A percentile compares a stretch with the other conserved stretches of the same genome.
Evolutionary conservation across 1,139 yeast genomes (phyloP).

Genomic region (Zhuliangozyma parablackwelliae): DNA sequence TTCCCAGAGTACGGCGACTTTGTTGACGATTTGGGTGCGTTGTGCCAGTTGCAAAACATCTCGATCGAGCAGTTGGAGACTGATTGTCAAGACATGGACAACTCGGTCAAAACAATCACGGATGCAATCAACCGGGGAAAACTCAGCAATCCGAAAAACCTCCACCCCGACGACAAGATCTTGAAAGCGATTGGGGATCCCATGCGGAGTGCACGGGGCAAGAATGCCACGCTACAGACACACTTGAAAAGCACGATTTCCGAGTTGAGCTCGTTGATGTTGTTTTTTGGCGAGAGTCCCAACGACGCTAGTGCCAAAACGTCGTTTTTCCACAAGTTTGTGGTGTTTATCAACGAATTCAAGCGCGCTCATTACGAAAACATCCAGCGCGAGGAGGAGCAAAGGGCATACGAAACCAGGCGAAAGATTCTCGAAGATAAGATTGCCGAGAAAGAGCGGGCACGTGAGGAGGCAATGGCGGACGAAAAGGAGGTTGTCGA

Average conservation of each 20-base stretch:
- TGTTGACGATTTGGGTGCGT: conserved; percentile 67
- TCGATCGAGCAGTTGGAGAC: conserved; percentile 71
- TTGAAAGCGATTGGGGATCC: conserved; percentile 44
- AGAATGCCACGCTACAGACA: conserved; percentile 50
- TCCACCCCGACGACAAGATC: conserved; percentile 79
- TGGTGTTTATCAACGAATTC: conserved; percentile 35
- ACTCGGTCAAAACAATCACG: conserved; percentile 49
- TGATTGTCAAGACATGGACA: conserved; percentile 65
- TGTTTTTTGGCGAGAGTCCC: conserved; percentile 78
- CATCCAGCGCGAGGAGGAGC: conserved; percentile 45
- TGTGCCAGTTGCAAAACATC: conserved; percentile 60
- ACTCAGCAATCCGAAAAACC: conserved; percentile 57
- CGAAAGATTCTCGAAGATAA: conserved; percentile 32
- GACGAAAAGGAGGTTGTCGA: conserved; percentile 13
- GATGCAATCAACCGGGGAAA: conserved; percentile 65
- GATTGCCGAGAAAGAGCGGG: conserved; percentile 9
- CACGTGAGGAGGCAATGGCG: conserved; percentile 6
- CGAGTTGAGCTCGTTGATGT: conserved; percentile 61
- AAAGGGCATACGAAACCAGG: conserved; percentile 34
- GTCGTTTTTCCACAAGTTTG: conserved; percentile 35
- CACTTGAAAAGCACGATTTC: conserved; percentile 53
- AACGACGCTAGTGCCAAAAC: conserved; percentile 46
- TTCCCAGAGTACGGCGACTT: conserved; percentile 78
- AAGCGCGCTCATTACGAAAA: conserved; percentile 46
- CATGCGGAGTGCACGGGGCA: conserved; percentile 59